These are phyloP conservation scores for Neofusicoccum kwambonambiense DNA, from an alignment of 2,329 filamentous ascomycete genomes.

Conservation along the genomic window DNA sequence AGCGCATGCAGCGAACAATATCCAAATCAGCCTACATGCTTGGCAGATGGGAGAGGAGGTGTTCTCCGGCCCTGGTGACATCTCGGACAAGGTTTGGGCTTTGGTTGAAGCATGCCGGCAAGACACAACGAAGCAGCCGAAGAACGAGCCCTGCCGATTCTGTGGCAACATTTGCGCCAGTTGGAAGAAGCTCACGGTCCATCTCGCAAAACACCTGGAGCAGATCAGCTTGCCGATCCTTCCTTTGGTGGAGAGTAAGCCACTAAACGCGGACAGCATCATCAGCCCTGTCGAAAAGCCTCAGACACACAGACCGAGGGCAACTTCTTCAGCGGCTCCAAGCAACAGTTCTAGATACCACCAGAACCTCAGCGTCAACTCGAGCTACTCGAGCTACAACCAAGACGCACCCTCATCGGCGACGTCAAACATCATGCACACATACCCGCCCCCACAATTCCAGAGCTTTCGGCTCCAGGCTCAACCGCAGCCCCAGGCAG, in stretches of 20 bases:
- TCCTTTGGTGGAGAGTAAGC: constrained; percentile 39
- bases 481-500: constrained; percentile 1
- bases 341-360: constrained; percentile 25
- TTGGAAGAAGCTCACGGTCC: constrained; percentile 94
- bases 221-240: constrained; percentile 82
- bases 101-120: constrained; percentile 75
- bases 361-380: constrained; percentile 1
- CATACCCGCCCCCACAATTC: constrained; percentile 38
- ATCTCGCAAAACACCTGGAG: constrained; percentile 92
- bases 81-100: constrained; percentile 65
- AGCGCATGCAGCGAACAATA: constrained; percentile 27
- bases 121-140: constrained; percentile 64
- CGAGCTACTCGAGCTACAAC: not conserved
- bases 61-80: not conserved
- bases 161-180: constrained; percentile 76
- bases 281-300: constrained; percentile 38
- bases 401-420: not conserved
- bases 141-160: constrained; percentile 81
- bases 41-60: not conserved
- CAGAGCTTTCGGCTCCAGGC: not conserved
- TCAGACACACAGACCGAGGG: not conserved
- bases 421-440: constrained; percentile 33
- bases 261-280: constrained; percentile 37
- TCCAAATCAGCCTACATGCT: not conserved
- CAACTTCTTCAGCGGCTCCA: constrained; percentile 3